These are phyloP conservation scores for Aspergillus carlsbadensis DNA, from an alignment of 495 filamentous ascomycete species.

Conservation along the genomic window DNA sequence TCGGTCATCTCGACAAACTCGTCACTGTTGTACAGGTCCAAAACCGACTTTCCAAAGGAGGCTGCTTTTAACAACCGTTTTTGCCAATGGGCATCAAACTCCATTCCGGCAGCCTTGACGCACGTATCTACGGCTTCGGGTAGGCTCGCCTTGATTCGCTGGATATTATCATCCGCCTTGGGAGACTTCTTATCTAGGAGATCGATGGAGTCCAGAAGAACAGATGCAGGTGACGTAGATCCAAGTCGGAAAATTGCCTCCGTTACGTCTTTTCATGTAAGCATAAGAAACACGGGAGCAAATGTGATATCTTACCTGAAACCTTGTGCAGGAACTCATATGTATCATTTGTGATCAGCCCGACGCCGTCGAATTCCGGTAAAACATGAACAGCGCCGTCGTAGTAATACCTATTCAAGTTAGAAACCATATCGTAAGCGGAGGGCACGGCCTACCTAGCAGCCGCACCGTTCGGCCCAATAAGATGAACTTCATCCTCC, in stretches of 20 bases:
- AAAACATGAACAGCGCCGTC: constrained; percentile 88
- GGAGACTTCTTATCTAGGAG: constrained; percentile 91
- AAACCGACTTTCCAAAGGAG: constrained; percentile 93
- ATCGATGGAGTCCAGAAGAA: constrained; percentile 87
- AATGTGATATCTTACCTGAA: constrained; percentile 46
- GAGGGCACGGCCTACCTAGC: constrained; percentile 50
- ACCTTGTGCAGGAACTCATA: constrained; percentile 97
- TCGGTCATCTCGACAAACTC: constrained; percentile 99
- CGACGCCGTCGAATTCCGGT: constrained; percentile 83
- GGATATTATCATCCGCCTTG: constrained; percentile 96
- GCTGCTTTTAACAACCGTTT: constrained; percentile 93
- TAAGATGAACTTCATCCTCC: constrained; percentile 97
- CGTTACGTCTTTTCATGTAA: constrained; percentile 57
- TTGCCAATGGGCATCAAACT: constrained; percentile 88
- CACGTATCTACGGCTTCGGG: constrained; percentile 91
- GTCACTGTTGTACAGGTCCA: constrained; percentile 94
- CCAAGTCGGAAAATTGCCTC: constrained; percentile 88
- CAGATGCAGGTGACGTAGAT: constrained; percentile 81
- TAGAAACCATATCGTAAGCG: not conserved
- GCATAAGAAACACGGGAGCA: not conserved
- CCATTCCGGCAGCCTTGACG: constrained; percentile 85
- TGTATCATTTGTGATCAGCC: constrained; percentile 83
- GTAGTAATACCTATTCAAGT: constrained; percentile 69
- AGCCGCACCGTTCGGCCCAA: constrained; percentile 77
- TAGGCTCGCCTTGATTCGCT: constrained; percentile 81